phyloP scores from a whole-genome alignment of 2,329 filamentous ascomycete genomes.

The Fusarium haematococcum region DNA sequence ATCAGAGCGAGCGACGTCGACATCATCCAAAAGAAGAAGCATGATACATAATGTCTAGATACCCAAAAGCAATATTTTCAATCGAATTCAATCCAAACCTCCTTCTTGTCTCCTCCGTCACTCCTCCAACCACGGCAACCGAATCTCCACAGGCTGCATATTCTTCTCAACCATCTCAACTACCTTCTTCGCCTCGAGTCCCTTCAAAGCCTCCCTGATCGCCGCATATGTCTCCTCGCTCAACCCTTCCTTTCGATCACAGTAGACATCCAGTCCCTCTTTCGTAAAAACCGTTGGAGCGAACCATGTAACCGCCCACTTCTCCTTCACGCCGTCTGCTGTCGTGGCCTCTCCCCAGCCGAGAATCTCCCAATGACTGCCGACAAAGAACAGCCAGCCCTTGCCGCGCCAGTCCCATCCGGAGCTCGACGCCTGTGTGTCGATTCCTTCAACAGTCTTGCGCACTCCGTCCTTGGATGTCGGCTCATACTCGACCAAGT shows the following conservation, averaged over 20 bases:
- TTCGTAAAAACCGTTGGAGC: slow-evolving; percentile 85
- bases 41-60: slow-evolving; percentile 26
- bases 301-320: slow-evolving; percentile 88
- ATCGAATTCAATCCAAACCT: not conserved
- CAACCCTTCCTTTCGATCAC: slow-evolving; percentile 70
- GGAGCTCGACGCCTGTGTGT: slow-evolving; percentile 58
- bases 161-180: slow-evolving; percentile 60
- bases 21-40: slow-evolving; percentile 20
- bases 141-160: slow-evolving; percentile 64
- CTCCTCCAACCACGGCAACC: slow-evolving; percentile 61
- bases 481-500: slow-evolving; percentile 78
- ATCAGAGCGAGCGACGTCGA: slow-evolving; percentile 15
- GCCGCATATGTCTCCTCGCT: slow-evolving; percentile 65
- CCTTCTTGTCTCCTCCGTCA: not conserved
- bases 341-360: slow-evolving; percentile 73
- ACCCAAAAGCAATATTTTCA: slow-evolving; percentile 3
- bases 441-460: slow-evolving; percentile 74
- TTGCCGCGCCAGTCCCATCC: slow-evolving; percentile 83
- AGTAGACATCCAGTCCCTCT: slow-evolving; percentile 84
- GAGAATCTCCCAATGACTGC: slow-evolving; percentile 83
- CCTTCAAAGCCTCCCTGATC: slow-evolving; percentile 65
- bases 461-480: slow-evolving; percentile 59
- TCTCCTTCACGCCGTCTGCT: slow-evolving; percentile 58
- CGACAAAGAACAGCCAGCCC: slow-evolving; percentile 78
- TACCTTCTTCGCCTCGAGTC: slow-evolving; percentile 65